These are phyloP conservation scores for Handroanthus guayacan DNA, from an alignment of 257 asterid genomes.

Conservation along the genomic window DNA sequence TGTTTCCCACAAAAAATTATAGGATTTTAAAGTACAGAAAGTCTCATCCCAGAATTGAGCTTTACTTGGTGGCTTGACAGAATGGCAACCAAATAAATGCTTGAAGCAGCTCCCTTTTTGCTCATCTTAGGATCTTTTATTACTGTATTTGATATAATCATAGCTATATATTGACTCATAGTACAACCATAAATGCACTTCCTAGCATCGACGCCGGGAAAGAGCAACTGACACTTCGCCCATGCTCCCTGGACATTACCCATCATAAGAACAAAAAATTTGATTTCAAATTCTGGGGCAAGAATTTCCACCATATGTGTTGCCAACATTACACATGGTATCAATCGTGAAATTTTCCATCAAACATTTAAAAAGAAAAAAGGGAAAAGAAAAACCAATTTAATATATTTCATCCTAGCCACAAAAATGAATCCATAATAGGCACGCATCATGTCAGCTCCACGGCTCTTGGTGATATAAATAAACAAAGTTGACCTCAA, in stretches of 20 bases:
- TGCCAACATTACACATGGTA: conserved; percentile 16
- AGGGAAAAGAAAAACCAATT: conserved; percentile 5
- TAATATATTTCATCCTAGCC: background rate
- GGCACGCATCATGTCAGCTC: background rate
- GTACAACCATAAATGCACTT: conserved; percentile 15
- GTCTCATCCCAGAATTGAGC: background rate
- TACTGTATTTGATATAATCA: conserved; percentile 7
- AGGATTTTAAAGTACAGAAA: background rate
- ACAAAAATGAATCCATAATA: background rate
- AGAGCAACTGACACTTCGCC: conserved; percentile 6
- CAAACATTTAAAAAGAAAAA: background rate
- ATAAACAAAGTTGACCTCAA: background rate
- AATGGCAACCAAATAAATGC: conserved; percentile 5
- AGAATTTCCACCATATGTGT: background rate
- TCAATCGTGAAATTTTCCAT: background rate
- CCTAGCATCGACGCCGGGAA: background rate
- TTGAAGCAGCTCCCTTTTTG: background rate
- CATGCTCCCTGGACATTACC: conserved; percentile 18
- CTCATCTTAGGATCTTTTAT: conserved; percentile 14
- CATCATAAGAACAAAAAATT: conserved; percentile 7
- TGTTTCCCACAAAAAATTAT: background rate
- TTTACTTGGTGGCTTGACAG: conserved; percentile 13
- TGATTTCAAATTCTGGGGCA: background rate
- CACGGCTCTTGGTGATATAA: conserved; percentile 9
- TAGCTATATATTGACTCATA: background rate